phyloP scores from a whole-genome alignment of 1,284 basidiomycete genomes.

The Cryptococcus sp. region DNA sequence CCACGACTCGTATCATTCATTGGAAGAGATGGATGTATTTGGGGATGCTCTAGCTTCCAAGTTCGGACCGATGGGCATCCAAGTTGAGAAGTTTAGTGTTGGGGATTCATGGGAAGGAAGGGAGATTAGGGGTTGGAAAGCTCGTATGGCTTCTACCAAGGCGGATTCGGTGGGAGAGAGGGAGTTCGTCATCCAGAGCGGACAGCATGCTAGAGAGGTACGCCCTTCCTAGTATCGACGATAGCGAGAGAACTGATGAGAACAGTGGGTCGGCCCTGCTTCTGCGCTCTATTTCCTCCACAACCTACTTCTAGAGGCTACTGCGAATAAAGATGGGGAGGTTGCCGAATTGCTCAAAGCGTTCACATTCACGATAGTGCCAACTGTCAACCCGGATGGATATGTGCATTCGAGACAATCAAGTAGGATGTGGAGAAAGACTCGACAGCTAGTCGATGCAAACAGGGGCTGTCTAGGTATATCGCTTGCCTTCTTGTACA shows the following conservation, averaged over 20 bases:
- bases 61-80: conserved; percentile 25
- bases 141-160: conserved; percentile 16
- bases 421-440: conserved; percentile 80
- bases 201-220: conserved; percentile 76
- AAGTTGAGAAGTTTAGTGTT: conserved; percentile 25
- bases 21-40: conserved; percentile 40
- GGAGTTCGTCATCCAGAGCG: conserved; percentile 66
- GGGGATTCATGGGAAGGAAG: conserved; percentile 35
- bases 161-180: conserved; percentile 10
- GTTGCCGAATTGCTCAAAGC: conserved; percentile 53
- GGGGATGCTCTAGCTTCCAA: conserved; percentile 30
- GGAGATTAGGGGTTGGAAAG: conserved; percentile 34
- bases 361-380: conserved; percentile 71
- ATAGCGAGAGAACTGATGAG: neutral
- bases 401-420: conserved; percentile 63
- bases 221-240: conserved; percentile 16
- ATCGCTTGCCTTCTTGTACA: neutral
- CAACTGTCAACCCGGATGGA: conserved; percentile 77
- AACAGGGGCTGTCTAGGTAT: conserved; percentile 44
- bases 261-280: conserved; percentile 73
- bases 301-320: conserved; percentile 56
- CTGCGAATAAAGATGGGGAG: conserved; percentile 40
- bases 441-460: conserved; percentile 56
- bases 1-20: conserved; percentile 42
- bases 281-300: conserved; percentile 70